Conservation (phyloP, 768 basidiomycete genomes). For the Lactarius akahatsu region DNA sequence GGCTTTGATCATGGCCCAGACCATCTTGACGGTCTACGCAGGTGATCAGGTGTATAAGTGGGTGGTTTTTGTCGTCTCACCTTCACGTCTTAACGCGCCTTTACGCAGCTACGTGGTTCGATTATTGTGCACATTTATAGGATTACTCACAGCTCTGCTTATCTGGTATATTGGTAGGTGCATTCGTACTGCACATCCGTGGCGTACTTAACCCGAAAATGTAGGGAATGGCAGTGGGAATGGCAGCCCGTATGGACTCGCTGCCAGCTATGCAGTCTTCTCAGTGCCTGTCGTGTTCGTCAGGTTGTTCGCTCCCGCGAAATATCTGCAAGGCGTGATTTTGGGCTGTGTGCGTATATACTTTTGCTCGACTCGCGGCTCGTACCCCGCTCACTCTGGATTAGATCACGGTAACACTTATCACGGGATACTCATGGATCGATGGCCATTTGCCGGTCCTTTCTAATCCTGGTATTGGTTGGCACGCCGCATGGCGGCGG, state of each 20-base stretch:
- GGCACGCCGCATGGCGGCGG: slow-evolving; percentile 50
- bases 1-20: slow-evolving; percentile 63
- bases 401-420: slow-evolving; percentile 46
- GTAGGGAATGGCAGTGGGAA: slow-evolving; percentile 44
- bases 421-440: slow-evolving; percentile 59
- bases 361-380: neutral
- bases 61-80: slow-evolving; percentile 7
- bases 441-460: slow-evolving; percentile 49
- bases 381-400: neutral
- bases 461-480: slow-evolving; percentile 54
- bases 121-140: slow-evolving; percentile 46
- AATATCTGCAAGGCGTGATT: slow-evolving; percentile 40
- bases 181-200: neutral
- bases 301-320: slow-evolving; percentile 46
- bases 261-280: slow-evolving; percentile 47
- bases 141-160: slow-evolving; percentile 47
- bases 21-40: slow-evolving; percentile 52
- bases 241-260: slow-evolving; percentile 56
- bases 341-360: slow-evolving; percentile 39
- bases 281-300: slow-evolving; percentile 49
- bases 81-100: neutral
- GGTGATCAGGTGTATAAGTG: slow-evolving; percentile 58
- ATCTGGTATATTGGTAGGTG: slow-evolving; percentile 49
- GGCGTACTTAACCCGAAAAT: slow-evolving; percentile 1
- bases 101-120: slow-evolving; percentile 44